phyloP scores from a whole-genome alignment of 1,139 yeast genomes.

The Pichia sp. region DNA sequence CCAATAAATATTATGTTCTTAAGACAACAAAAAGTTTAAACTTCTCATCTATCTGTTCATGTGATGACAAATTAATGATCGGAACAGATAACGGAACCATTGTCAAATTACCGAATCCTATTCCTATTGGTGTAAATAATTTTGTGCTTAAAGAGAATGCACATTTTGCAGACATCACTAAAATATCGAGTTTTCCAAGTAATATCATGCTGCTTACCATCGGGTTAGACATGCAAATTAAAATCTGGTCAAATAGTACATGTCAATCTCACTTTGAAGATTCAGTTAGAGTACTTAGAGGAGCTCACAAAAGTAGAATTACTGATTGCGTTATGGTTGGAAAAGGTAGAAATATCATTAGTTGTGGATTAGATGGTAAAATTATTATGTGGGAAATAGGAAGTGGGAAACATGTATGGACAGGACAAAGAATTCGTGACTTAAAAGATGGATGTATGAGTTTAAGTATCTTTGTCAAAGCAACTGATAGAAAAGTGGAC shows the following conservation, averaged over 20 bases:
- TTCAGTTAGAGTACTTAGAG: constrained; percentile 39
- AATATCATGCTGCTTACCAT: constrained; percentile 50
- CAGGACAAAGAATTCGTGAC: constrained; percentile 34
- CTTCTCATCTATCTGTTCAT: constrained; percentile 4
- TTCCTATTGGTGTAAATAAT: neutral
- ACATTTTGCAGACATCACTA: constrained; percentile 43
- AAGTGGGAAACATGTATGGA: constrained; percentile 39
- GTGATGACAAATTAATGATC: constrained; percentile 22
- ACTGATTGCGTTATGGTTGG: constrained; percentile 47
- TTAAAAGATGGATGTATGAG: constrained; percentile 22
- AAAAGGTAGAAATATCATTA: constrained; percentile 58
- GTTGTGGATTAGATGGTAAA: constrained; percentile 47
- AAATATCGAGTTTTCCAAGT: constrained; percentile 49
- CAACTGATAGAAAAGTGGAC: constrained; percentile 9
- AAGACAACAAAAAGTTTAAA: neutral
- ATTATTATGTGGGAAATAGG: constrained; percentile 67
- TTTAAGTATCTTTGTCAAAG: constrained; percentile 16
- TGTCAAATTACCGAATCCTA: constrained; percentile 3
- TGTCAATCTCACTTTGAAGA: constrained; percentile 40
- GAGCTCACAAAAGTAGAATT: constrained; percentile 42
- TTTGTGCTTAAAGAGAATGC: constrained; percentile 25
- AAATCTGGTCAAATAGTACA: constrained; percentile 40
- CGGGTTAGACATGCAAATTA: constrained; percentile 51
- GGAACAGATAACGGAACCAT: constrained; percentile 45
- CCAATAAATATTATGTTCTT: constrained; percentile 2